Conservation (phyloP, 2,329 filamentous ascomycete species). For the Cytospora chrysosperma region DNA sequence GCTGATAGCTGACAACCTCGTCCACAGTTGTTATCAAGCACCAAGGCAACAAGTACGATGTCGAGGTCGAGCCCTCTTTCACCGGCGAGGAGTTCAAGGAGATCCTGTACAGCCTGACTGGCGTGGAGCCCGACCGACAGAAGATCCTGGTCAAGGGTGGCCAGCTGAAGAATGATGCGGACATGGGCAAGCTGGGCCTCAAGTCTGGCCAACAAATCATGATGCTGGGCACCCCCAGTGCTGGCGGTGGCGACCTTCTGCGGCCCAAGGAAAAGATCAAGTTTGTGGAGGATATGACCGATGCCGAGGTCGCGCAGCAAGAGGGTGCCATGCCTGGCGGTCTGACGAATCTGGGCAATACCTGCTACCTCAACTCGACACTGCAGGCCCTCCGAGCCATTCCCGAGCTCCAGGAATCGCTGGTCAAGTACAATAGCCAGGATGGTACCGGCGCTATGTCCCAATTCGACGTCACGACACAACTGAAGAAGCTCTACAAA, state of each 20-base stretch:
- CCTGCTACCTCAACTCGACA: slow-evolving; percentile 97
- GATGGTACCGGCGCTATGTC: slow-evolving; percentile 36
- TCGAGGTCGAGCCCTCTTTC: slow-evolving; percentile 82
- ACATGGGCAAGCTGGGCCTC: slow-evolving; percentile 77
- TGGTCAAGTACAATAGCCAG: slow-evolving; percentile 56
- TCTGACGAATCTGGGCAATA: slow-evolving; percentile 90
- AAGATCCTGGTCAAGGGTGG: slow-evolving; percentile 94
- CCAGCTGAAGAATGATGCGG: slow-evolving; percentile 92
- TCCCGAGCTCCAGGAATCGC: slow-evolving; percentile 82
- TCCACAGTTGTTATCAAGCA: slow-evolving; percentile 84
- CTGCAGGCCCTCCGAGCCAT: slow-evolving; percentile 87
- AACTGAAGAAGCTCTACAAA: slow-evolving; percentile 80
- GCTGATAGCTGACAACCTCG: slow-evolving; percentile 27
- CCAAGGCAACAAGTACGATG: slow-evolving; percentile 89
- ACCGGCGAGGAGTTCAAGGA: slow-evolving; percentile 94
- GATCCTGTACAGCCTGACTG: slow-evolving; percentile 91
- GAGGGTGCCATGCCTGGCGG: slow-evolving; percentile 85
- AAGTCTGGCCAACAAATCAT: slow-evolving; percentile 87
- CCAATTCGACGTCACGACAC: slow-evolving; percentile 70
- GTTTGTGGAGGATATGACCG: slow-evolving; percentile 97
- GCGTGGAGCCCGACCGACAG: slow-evolving; percentile 93
- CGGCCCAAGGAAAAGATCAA: slow-evolving; percentile 79
- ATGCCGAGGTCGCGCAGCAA: slow-evolving; percentile 81
- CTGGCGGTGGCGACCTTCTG: slow-evolving; percentile 58
- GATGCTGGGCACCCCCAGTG: slow-evolving; percentile 91